Base-by-base conservation (phyloP, 345 rosid species). In the Luvunga scandens region DNA sequence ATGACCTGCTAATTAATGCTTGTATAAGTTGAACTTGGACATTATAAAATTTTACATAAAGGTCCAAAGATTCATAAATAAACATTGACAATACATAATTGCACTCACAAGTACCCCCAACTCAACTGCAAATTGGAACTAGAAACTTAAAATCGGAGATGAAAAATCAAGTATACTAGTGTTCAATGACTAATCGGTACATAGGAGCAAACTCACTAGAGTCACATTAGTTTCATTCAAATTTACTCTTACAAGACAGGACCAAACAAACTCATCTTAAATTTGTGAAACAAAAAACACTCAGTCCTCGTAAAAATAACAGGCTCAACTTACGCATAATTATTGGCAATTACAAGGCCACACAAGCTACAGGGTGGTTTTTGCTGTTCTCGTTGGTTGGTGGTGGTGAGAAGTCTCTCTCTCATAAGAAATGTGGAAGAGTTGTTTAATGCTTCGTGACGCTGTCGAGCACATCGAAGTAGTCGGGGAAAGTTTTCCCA, bases 401-500 rank as follows among this genome's bases (percentile, higher is more conserved):
- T 6, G 24, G 39, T 55, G 66, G 48, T 21, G 42, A 59, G 16
- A 42, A 77, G 21, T 28, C 38, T 30, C 38, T 55, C 25, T 55
- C 25, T 71, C 69, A 38, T 16, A 33, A 60, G 45, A 27, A 8
- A 63, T 4, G 34, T 33, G n/a, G 50, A 34, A 24, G 13, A 65
- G 78, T 39, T 4, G 21, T 69, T 89, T 72, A 90, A 57, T 66
- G 93, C 88, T 89, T 90, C 7, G 98, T 85, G 77, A 87, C 85
- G 62, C 90, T 90, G 79, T 91, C 82, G 3, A 97, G 98, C 71
- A 93, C 95, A 80, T 97, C 91, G 61, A 97, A 97, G 85, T 92
- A 97, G 85, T 94, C 93, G 0, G 98, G 99, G 91, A 97, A 96
- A 62, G 99, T 94, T 81, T 97, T 94, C 50, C 91, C 81, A 7